Evolutionary conservation across 495 filamentous ascomycete genomes (phyloP), one percentile per base, ranked within the genome.

Genomic region (Neurospora sp.): DNA sequence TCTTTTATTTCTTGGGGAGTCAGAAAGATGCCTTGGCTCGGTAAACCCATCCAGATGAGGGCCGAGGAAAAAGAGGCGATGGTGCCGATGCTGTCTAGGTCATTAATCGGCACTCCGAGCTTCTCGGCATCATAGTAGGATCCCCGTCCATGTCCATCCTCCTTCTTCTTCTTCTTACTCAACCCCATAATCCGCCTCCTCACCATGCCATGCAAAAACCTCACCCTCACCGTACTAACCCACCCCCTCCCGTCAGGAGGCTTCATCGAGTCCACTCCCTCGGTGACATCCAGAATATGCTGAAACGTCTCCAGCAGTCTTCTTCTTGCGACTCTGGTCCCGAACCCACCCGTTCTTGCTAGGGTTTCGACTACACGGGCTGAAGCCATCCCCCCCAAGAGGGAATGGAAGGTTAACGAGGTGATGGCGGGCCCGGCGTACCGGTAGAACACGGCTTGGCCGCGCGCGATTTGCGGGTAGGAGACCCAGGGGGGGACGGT

Each of bases 401-500:
- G 81, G 68, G 86, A 88, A 61, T 91, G 85, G 76, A 90, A 92
- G 69, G 90, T 86, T 3, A 93, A 82, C 31, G 81, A 86, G 8
- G 85, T 89, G 16, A 91, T 77, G 41, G 86, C 88, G 5, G 91
- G 87, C 20, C 87, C 88, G 27, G 88, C 91, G 78, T 95, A 96
- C 22, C 93, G 88, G 77, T 89, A 92, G 76, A 91, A 91, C 1
- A 91, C 85, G 35, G 88, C 84, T 78, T 93, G 91, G 0, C 89
- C 91, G 76, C 92, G 82, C 74, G 86, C 82, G 74, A 97, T 91
- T 78, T 94, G 92, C 11, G 87, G 85, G 92, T 92, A 96, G 79
- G 94, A 89, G 1, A 96, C 93, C 93, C 93, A 96, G 16, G 85
- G 81, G 0, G 92, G 93, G 22, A 94, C 80, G 1, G 87, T 90